Evolutionary conservation across 371 early-diverging fungal genomes (phyloP).

Genomic region (Amoeboaphelidium protococcarum): DNA sequence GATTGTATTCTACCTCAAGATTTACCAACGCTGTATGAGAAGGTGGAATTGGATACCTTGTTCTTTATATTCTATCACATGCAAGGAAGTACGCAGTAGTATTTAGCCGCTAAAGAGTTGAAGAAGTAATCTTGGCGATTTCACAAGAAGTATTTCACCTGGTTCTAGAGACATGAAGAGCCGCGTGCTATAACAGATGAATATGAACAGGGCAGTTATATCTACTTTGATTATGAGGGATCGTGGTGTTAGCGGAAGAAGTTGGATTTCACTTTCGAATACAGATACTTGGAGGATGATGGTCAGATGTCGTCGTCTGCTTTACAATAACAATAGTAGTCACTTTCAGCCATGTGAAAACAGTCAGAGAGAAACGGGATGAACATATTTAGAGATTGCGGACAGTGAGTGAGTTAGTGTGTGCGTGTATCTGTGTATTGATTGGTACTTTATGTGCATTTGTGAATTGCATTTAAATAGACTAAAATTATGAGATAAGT

Average conservation of each 20-base stretch:
- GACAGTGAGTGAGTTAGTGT: no score
- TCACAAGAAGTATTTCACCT: conserved; percentile 92
- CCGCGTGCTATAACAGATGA: conserved; percentile 88
- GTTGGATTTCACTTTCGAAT: conserved; percentile 75
- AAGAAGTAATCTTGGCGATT: conserved; percentile 96
- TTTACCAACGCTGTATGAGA: conserved; percentile 53
- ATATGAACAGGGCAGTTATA: conserved; percentile 93
- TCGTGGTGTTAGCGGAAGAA: conserved; percentile 96
- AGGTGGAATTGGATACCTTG: conserved; percentile 83
- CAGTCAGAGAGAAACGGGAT: no score
- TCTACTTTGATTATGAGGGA: conserved; percentile 96
- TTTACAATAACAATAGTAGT: no score
- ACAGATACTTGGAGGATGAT: conserved; percentile 56
- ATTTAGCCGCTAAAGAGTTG: conserved; percentile 79
- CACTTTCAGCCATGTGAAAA: no score
- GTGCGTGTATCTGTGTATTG: no score
- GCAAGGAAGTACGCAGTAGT: conserved; percentile 87
- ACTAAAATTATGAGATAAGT: no score
- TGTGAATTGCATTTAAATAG: no score
- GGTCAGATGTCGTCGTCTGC: no score
- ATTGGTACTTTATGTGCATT: no score
- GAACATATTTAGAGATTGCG: no score
- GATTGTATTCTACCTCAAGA: conserved; percentile 50
- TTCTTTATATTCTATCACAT: conserved; percentile 97
- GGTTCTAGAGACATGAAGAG: conserved; percentile 98